A percentile compares a stretch with the other conserved stretches of the same genome.
phyloP scores from a whole-genome alignment of 208 protist species.

The Wallacemonas sp. region DNA sequence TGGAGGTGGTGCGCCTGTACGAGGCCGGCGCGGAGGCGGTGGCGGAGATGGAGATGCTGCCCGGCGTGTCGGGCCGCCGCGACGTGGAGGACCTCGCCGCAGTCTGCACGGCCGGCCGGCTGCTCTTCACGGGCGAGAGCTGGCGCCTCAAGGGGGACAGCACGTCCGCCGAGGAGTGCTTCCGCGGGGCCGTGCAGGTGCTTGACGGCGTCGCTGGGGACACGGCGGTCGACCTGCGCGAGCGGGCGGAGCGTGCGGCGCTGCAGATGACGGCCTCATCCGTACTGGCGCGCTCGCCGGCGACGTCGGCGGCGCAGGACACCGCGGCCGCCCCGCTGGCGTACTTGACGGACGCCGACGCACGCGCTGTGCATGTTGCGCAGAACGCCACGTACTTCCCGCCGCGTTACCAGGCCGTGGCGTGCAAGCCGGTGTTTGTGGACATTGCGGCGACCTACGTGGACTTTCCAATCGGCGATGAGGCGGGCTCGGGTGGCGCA shows the following conservation, averaged over 20 bases:
- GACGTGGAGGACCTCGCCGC: conserved; percentile 57
- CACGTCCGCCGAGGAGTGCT: conserved; percentile 41
- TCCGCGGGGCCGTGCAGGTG: conserved; percentile 43
- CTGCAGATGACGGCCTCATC: conserved; percentile 43
- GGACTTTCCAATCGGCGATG: conserved; percentile 49
- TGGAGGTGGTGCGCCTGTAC: conserved; percentile 87
- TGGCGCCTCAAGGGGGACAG: conserved; percentile 55
- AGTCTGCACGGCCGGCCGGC: conserved; percentile 54
- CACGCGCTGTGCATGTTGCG: conserved; percentile 44
- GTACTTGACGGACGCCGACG: conserved; percentile 47
- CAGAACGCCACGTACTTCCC: conserved; percentile 73
- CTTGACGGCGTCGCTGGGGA: conserved; percentile 25
- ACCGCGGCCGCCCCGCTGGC: not conserved
- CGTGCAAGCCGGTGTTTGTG: conserved; percentile 85
- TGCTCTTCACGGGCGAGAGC: conserved; percentile 72
- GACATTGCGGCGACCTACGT: conserved; percentile 84
- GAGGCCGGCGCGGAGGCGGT: conserved; percentile 64
- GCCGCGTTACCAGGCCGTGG: conserved; percentile 76
- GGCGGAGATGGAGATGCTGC: conserved; percentile 80
- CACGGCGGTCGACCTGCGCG: conserved; percentile 32
- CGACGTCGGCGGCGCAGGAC: not conserved
- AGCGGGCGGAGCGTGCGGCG: conserved; percentile 39
- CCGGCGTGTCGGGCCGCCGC: conserved; percentile 58
- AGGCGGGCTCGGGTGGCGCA: not conserved
- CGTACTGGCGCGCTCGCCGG: conserved; percentile 27